Evolutionary conservation across 768 basidiomycete genomes (phyloP).

Genomic region (Pleurotus tuoliensis): DNA sequence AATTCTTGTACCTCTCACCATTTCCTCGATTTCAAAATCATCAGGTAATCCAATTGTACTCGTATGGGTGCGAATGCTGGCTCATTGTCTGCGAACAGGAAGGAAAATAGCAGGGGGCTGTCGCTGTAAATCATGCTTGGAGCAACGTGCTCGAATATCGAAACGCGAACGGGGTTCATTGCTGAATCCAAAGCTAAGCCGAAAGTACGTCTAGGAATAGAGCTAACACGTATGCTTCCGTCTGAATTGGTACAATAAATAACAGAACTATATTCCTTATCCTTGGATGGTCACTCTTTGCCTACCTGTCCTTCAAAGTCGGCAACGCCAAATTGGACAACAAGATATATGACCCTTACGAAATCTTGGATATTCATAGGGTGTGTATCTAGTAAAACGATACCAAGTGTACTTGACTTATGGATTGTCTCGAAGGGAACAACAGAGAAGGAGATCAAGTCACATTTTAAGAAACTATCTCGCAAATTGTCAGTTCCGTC

Average conservation of each 20-base stretch:
- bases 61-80: neutral
- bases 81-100: conserved; percentile 22
- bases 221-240: neutral
- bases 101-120: conserved; percentile 43
- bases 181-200: conserved; percentile 44
- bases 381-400: conserved; percentile 37
- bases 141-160: conserved; percentile 45
- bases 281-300: conserved; percentile 73
- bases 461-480: conserved; percentile 90
- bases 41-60: conserved; percentile 33
- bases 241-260: conserved; percentile 1
- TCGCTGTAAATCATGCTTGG: conserved; percentile 57
- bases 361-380: conserved; percentile 76
- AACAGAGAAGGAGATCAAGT: conserved; percentile 90
- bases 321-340: conserved; percentile 52
- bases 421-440: conserved; percentile 38
- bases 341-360: conserved; percentile 89
- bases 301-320: conserved; percentile 63
- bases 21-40: conserved; percentile 40
- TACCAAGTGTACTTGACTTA: neutral
- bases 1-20: conserved; percentile 74
- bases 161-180: conserved; percentile 42
- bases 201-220: conserved; percentile 36
- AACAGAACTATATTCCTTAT: conserved; percentile 56
- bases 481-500: conserved; percentile 63